These are phyloP conservation scores for Thermochaetoides thermophila DNA, from an alignment of 495 filamentous ascomycete species.

Conservation along the genomic window DNA sequence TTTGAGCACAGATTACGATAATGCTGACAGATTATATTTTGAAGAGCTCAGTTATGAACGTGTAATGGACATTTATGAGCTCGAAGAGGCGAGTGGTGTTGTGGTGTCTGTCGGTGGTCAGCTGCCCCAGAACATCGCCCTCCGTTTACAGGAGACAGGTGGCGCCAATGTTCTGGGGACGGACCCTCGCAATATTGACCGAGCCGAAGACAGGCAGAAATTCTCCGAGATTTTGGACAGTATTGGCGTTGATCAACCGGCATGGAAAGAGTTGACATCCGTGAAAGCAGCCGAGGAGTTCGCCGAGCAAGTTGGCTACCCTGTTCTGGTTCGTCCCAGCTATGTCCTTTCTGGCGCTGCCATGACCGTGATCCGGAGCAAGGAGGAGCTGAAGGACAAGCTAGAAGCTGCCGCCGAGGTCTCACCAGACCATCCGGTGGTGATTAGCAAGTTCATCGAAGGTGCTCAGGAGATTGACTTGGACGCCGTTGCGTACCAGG, in stretches of 20 bases:
- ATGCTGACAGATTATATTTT: constrained; percentile 90
- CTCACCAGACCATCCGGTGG: constrained; percentile 95
- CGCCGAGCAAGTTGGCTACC: constrained; percentile 78
- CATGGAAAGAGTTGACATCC: constrained; percentile 94
- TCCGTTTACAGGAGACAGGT: constrained; percentile 83
- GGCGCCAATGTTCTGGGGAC: constrained; percentile 83
- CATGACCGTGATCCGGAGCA: constrained; percentile 96
- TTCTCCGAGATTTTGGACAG: constrained; percentile 95
- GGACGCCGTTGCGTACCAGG: constrained; percentile 80
- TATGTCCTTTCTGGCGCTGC: constrained; percentile 96
- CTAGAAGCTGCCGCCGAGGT: constrained; percentile 79
- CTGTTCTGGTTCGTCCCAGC: constrained; percentile 87
- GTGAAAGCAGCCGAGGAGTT: constrained; percentile 76
- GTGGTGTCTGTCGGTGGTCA: constrained; percentile 94
- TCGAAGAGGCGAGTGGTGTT: constrained; percentile 74
- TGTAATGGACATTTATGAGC: constrained; percentile 97
- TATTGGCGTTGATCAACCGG: constrained; percentile 87
- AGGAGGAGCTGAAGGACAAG: constrained; percentile 81
- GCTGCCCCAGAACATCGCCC: constrained; percentile 91
- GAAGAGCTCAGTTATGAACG: constrained; percentile 95
- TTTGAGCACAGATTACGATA: constrained; percentile 78
- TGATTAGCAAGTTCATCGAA: constrained; percentile 98
- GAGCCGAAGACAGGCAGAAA: constrained; percentile 93
- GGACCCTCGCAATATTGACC: constrained; percentile 86
- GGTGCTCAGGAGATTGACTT: constrained; percentile 96